These are phyloP conservation scores for Calophaca sinica DNA, from an alignment of 306 rosid species.

Conservation along the genomic window DNA sequence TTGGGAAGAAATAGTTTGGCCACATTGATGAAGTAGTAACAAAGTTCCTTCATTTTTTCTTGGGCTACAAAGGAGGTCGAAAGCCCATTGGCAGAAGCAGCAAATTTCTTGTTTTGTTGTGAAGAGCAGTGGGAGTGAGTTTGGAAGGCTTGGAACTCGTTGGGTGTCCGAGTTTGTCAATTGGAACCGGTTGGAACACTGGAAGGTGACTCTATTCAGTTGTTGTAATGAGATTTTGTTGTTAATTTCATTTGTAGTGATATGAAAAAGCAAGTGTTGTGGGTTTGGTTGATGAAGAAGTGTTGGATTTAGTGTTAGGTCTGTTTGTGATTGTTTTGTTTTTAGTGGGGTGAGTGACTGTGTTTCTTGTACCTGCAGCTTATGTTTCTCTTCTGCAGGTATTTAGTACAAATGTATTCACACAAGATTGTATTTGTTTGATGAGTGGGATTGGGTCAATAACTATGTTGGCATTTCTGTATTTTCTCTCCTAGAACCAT, in stretches of 20 bases:
- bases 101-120: no score
- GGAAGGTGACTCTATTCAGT: constrained; percentile 72
- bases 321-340: background rate
- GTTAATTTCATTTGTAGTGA: constrained; percentile 28
- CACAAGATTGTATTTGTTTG: constrained; percentile 10
- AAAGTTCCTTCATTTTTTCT: no score
- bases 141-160: constrained; percentile 62
- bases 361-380: background rate
- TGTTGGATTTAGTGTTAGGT: background rate
- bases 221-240: constrained; percentile 26
- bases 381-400: constrained; percentile 25
- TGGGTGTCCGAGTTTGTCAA: constrained; percentile 60
- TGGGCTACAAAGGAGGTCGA: no score
- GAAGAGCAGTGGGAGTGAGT: constrained; percentile 50
- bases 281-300: constrained; percentile 5
- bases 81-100: no score
- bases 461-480: constrained; percentile 29
- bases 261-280: background rate
- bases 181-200: constrained; percentile 81
- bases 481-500: constrained; percentile 14
- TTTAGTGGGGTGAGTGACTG: no score
- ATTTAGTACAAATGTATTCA: constrained; percentile 13
- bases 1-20: no score
- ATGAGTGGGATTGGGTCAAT: constrained; percentile 23
- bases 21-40: no score